Evolutionary conservation across 306 rosid species (phyloP), one percentile per base, ranked within the genome.

Genomic region (Geum urbanum): DNA sequence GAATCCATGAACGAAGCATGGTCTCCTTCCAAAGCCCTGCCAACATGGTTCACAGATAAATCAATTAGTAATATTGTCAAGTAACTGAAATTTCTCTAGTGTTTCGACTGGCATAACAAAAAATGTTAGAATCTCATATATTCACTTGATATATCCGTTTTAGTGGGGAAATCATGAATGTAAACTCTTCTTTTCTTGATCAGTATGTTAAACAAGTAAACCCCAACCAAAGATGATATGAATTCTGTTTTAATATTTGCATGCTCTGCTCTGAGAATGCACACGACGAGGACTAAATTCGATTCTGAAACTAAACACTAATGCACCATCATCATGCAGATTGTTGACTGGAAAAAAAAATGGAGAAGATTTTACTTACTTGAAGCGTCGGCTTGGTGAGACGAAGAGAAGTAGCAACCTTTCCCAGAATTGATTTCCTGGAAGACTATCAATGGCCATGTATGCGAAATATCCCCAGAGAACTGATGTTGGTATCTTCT

Each of bases 401-500:
- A 89, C 81, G 72, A 87, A 81, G 74, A 92, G 84, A 49, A 92
- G 81, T 50, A 84, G 69, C 49, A 86, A 69, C 66, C 96, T 89
- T 77, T 92, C 95, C 96, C 95, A 89, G 66, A 92, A 89, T 56
- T 92, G 96, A 72, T 87, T 92, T 20, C 96, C 95, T 0, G 96
- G 96, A 76, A 92, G 98, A 83, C 98, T 92, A 74, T 92, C 95
- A 32, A 89, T 88, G 76, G 98, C 96, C 96, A 89, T 92, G 83
- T 78, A 92, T 4, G 96, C 92, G 49, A 92, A 92, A 49, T 89
- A 92, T 53, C 98, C 96, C 98, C 98, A 92, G 19, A 89, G 80
- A 78, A 92, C 92, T 3, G 98, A 87, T 71, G 92, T 89, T 18
- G 98, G 96, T 67, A 89, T 87, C 84, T 72, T 86, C 76, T 79